A percentile compares a stretch with the other conserved stretches of the same genome.
Conservation (phyloP, 2,329 filamentous ascomycete genomes). For the Microcyclosporella mali region DNA sequence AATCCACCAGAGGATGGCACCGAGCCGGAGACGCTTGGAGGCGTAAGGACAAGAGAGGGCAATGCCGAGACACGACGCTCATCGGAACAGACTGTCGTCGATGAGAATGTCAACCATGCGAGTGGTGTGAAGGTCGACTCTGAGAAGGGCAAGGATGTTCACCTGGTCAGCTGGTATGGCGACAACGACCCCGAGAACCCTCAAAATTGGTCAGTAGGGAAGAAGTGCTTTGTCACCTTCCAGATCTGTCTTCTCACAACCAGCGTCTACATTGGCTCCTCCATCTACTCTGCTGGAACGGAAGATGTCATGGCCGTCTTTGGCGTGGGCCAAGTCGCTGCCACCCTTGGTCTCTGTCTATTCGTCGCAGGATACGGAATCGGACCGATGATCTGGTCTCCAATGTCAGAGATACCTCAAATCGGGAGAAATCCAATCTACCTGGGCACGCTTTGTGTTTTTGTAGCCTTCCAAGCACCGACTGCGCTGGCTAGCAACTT, state of each 20-base stretch:
- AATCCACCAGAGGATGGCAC: conserved; percentile 31
- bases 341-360: conserved; percentile 45
- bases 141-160: conserved; percentile 47
- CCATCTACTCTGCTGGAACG: conserved; percentile 47
- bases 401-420: conserved; percentile 46
- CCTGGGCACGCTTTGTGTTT: conserved; percentile 43
- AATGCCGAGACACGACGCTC: conserved; percentile 4
- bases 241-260: conserved; percentile 46
- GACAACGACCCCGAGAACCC: conserved; percentile 38
- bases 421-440: conserved; percentile 48
- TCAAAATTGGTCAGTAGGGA: conserved; percentile 34
- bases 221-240: conserved; percentile 41
- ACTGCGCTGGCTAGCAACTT: conserved; percentile 47
- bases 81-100: conserved; percentile 19
- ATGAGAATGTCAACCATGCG: conserved; percentile 31
- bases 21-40: conserved; percentile 23
- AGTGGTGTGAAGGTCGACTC: conserved; percentile 43
- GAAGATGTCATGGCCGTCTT: conserved; percentile 39
- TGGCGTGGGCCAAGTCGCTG: conserved; percentile 40
- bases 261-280: conserved; percentile 47
- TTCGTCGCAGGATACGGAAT: conserved; percentile 48
- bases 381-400: conserved; percentile 43
- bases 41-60: conserved; percentile 24
- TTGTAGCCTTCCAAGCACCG: conserved; percentile 46
- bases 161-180: conserved; percentile 49